Conservation (phyloP, 139 green algal genomes). For the Haematococcus lacustris region DNA sequence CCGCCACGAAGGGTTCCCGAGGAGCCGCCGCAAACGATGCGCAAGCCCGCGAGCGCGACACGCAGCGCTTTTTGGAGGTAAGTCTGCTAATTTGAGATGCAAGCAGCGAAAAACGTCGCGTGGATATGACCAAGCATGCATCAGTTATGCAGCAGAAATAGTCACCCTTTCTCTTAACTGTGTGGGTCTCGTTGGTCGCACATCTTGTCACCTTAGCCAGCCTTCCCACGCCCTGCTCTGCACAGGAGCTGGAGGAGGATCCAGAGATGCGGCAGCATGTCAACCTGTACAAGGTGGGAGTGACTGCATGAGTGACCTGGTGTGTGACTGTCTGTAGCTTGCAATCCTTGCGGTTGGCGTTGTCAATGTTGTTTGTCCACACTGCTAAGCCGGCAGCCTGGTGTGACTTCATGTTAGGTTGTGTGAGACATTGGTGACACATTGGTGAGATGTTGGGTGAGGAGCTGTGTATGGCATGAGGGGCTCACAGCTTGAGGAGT, state of each 20-base stretch:
- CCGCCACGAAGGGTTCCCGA: neutral
- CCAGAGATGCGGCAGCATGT: conserved; percentile 34
- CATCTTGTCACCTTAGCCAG: too few relatives aligned
- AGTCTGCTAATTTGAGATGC: too few relatives aligned
- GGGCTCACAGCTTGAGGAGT: neutral
- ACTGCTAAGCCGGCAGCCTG: too few relatives aligned
- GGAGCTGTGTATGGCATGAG: neutral
- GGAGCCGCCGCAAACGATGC: conserved; percentile 14
- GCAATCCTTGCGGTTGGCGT: neutral
- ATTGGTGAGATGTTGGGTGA: neutral
- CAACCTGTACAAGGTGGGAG: conserved; percentile 46
- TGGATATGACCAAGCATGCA: too few relatives aligned
- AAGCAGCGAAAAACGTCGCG: too few relatives aligned
- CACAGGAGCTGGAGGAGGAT: conserved; percentile 52
- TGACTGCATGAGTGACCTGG: conserved; percentile 76
- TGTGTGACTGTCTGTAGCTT: neutral
- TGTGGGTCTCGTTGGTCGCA: too few relatives aligned
- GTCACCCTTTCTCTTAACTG: too few relatives aligned
- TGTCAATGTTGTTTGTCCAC: too few relatives aligned
- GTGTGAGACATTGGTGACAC: neutral
- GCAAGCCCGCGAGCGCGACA: conserved; percentile 40
- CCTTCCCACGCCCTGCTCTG: too few relatives aligned
- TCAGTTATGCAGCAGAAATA: too few relatives aligned
- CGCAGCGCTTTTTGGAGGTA: conserved; percentile 81
- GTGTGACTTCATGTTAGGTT: neutral